A percentile compares a stretch with the other conserved stretches of the same genome.
Evolutionary conservation across 2,329 filamentous ascomycete species (phyloP).

Genomic region (Epichloe brachyelytri): DNA sequence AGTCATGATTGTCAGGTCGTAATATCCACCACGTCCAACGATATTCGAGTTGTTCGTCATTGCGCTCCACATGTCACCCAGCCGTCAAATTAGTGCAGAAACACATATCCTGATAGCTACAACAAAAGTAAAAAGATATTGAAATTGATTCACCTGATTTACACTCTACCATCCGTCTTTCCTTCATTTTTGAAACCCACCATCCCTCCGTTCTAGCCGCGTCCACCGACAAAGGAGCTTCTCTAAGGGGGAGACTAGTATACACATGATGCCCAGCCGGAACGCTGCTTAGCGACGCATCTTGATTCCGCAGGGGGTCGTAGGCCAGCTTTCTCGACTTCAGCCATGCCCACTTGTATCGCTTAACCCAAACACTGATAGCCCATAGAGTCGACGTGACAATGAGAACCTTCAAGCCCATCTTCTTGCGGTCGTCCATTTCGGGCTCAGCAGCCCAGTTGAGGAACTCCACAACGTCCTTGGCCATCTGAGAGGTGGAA

Average conservation of each 20-base stretch:
- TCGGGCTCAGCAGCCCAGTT: slow-evolving; percentile 99
- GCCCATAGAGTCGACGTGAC: slow-evolving; percentile 69
- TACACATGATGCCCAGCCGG: slow-evolving; percentile 22
- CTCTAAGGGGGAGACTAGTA: slow-evolving; percentile 28
- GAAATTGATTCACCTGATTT: slow-evolving; percentile 35
- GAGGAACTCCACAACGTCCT: slow-evolving; percentile 96
- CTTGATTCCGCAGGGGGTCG: slow-evolving; percentile 54
- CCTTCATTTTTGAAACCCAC: slow-evolving; percentile 17
- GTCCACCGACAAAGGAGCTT: slow-evolving; percentile 30
- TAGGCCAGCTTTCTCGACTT: slow-evolving; percentile 93
- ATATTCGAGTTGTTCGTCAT: too few species aligned
- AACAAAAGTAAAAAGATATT: slow-evolving; percentile 18
- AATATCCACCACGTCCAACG: too few species aligned
- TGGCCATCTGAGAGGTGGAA: slow-evolving; percentile 97
- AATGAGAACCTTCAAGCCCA: slow-evolving; percentile 93
- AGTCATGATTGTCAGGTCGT: too few species aligned
- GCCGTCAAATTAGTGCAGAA: too few species aligned
- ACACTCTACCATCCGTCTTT: slow-evolving; percentile 31
- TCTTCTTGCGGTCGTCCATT: slow-evolving; percentile 99
- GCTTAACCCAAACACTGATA: slow-evolving; percentile 93
- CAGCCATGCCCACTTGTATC: slow-evolving; percentile 96
- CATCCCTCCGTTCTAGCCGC: slow-evolving; percentile 23
- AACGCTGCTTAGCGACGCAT: slow-evolving; percentile 32
- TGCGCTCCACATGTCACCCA: too few species aligned
- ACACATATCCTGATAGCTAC: background rate